Conservation (phyloP, 2,329 filamentous ascomycete genomes). For the Leptographium flavum region DNA sequence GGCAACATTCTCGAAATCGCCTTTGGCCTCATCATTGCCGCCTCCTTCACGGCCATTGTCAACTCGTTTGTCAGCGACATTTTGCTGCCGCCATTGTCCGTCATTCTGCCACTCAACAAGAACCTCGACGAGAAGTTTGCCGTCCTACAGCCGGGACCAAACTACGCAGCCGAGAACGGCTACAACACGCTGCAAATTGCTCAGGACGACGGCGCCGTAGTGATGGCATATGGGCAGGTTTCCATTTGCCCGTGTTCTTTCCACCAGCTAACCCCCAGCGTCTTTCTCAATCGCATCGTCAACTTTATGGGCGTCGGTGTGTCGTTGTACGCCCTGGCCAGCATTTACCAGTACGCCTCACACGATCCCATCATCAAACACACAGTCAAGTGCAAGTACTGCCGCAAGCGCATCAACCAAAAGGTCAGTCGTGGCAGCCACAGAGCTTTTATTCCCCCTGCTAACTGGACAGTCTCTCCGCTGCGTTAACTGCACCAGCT, state of each 20-base stretch:
- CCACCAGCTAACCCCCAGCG: background rate
- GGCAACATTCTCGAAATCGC: conserved; percentile 66
- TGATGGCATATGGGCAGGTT: conserved; percentile 54
- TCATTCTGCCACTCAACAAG: conserved; percentile 53
- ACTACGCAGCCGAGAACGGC: conserved; percentile 33
- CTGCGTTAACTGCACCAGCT: conserved; percentile 36
- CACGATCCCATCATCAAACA: conserved; percentile 58
- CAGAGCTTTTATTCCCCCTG: background rate
- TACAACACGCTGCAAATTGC: conserved; percentile 61
- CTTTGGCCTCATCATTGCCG: conserved; percentile 58
- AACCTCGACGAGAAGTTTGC: conserved; percentile 66
- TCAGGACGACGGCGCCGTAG: conserved; percentile 54
- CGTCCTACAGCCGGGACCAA: conserved; percentile 42
- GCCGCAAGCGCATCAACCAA: conserved; percentile 45
- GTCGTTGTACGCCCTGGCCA: conserved; percentile 49
- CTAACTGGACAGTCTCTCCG: conserved; percentile 21
- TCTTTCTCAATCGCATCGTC: conserved; percentile 48
- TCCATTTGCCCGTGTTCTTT: conserved; percentile 2
- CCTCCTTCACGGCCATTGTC: conserved; percentile 56
- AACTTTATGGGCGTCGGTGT: conserved; percentile 53
- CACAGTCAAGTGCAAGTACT: conserved; percentile 54
- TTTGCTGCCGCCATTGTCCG: conserved; percentile 52
- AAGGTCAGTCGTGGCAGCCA: conserved; percentile 30
- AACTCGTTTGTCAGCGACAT: conserved; percentile 60
- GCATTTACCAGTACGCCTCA: conserved; percentile 44